Base-by-base conservation (phyloP, 257 asterid species). In the Solanum sitiens region DNA sequence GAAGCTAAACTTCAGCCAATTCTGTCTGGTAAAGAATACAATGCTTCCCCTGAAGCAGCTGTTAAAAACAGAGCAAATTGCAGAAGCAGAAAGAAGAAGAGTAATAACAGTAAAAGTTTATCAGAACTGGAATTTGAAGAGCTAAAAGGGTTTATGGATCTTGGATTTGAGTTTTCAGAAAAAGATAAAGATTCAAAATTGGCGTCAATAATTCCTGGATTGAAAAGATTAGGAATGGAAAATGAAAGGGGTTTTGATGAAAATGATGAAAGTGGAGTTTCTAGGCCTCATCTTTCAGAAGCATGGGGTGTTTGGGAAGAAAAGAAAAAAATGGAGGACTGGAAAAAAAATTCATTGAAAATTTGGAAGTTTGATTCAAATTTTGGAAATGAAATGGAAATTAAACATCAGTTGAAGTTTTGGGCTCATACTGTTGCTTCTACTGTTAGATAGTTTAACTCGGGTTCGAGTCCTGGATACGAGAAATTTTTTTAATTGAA, bases 381-480 rank as follows among this genome's bases (percentile, higher is more conserved):
- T 65, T 89, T 86, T 77, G 94, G 92, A 4, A 92, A 91, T 86
- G 98, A 94, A 70, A 86, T 90, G 90, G 98, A 93, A 68, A 47
- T 95, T 39, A 95, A 95, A 84, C 74, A 94, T 93, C 95, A 94
- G 89, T 91, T 95, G 59, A 94, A 82, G 85, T 86, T 76, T 75
- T 95, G 98, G 98, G 98, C 98, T 91, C 95, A 94, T 87, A 40
- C 92, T 39, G 98, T 95, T 87, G 98, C 98, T 35, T 93, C 98
- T 35, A 86, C 93, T 83, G 96, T 92, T 0, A 90, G 91, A 89
- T 93, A 86, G 27, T 27, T 27, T 44, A 23, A 61, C 5, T 61
- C 14, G 65, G 30, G 7, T 61, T 61, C 7, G 14, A 61, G 3
- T 10, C 7, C 8, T 20, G 5, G 1, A 18, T 56, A 20, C 2